phyloP scores from a whole-genome alignment of 345 rosid species.

The Eucalyptus erythrocorys region DNA sequence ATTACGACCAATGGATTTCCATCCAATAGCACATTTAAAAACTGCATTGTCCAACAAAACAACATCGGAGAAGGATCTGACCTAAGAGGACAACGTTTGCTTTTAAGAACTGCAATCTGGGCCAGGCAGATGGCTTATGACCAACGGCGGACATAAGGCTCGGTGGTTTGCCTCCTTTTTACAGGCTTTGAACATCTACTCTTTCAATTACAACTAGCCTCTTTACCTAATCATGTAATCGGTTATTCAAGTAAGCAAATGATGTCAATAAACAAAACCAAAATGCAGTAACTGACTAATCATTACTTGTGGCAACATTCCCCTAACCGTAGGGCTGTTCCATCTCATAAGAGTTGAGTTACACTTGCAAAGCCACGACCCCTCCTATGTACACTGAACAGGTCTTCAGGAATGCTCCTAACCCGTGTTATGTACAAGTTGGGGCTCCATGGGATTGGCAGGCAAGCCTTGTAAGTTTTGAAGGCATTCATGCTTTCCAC shows the following conservation, averaged over 20 bases:
- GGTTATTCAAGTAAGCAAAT: neutral
- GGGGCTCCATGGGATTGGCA: constrained; percentile 31
- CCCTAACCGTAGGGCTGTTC: constrained; percentile 12
- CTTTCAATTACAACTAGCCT: constrained; percentile 25
- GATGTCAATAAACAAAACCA: neutral
- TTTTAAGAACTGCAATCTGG: neutral
- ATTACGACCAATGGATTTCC: neutral
- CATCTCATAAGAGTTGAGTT: constrained; percentile 20
- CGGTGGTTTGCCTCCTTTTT: constrained; percentile 9
- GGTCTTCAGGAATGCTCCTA: constrained; percentile 33
- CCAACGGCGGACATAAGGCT: constrained; percentile 1
- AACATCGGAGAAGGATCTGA: neutral
- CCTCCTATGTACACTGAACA: constrained; percentile 26
- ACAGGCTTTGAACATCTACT: constrained; percentile 28
- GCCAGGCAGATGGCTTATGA: neutral
- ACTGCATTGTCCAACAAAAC: neutral
- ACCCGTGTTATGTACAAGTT: constrained; percentile 24
- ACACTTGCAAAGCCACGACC: constrained; percentile 17
- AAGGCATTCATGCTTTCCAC: constrained; percentile 19
- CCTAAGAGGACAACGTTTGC: neutral
- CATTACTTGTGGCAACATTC: constrained; percentile 28
- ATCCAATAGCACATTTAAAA: neutral
- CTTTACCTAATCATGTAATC: constrained; percentile 15
- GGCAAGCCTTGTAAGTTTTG: constrained; percentile 30
- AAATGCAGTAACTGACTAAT: neutral